phyloP scores from a whole-genome alignment of 345 rosid genomes.

The Rhizophora apiculata region DNA sequence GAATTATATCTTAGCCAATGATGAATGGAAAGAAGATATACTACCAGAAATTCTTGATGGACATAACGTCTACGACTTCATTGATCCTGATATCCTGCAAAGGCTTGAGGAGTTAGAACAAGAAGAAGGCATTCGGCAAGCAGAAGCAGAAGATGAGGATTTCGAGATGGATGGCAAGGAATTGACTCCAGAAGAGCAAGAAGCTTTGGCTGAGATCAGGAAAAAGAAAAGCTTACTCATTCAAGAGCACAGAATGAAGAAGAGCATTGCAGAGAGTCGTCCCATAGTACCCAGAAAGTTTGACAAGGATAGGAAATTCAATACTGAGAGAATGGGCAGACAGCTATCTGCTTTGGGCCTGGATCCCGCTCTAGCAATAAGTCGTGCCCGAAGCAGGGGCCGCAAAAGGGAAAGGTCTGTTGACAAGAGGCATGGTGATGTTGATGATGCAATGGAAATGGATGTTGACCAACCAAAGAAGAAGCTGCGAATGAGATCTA shows the following conservation, averaged over 20 bases:
- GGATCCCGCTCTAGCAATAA: slow-evolving; percentile 62
- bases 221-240: slow-evolving; percentile 62
- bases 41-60: slow-evolving; percentile 96
- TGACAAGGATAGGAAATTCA: slow-evolving; percentile 64
- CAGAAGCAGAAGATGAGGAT: slow-evolving; percentile 50
- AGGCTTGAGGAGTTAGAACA: slow-evolving; percentile 84
- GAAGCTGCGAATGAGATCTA: slow-evolving; percentile 48
- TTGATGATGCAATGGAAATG: slow-evolving; percentile 50
- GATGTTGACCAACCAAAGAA: slow-evolving; percentile 59
- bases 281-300: slow-evolving; percentile 75
- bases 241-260: slow-evolving; percentile 73
- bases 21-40: slow-evolving; percentile 89
- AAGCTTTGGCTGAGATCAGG: slow-evolving; percentile 62
- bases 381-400: slow-evolving; percentile 67
- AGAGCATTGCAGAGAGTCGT: slow-evolving; percentile 69
- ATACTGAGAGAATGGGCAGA: slow-evolving; percentile 70
- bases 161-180: slow-evolving; percentile 65
- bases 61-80: slow-evolving; percentile 83
- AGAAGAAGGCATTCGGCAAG: slow-evolving; percentile 66
- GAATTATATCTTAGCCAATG: slow-evolving; percentile 68
- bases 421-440: slow-evolving; percentile 33
- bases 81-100: slow-evolving; percentile 72
- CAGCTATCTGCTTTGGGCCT: slow-evolving; percentile 61
- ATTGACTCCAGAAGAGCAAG: slow-evolving; percentile 62
- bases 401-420: slow-evolving; percentile 76